Evolutionary conservation across 1,284 basidiomycete genomes (phyloP).

Genomic region (Cryptococcus sp.): DNA sequence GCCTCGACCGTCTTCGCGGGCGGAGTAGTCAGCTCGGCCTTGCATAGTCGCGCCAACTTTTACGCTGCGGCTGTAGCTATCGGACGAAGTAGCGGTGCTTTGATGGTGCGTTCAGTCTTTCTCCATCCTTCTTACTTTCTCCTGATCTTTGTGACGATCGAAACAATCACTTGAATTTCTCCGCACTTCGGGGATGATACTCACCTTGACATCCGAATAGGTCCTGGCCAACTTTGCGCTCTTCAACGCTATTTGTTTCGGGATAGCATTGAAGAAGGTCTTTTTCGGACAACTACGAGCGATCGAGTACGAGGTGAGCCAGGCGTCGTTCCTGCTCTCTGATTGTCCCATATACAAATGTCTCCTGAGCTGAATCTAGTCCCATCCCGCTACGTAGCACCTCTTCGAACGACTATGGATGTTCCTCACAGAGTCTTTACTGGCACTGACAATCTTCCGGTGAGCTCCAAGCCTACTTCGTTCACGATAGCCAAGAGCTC

Average conservation of each 20-base stretch:
- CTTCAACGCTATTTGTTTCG: conserved; percentile 72
- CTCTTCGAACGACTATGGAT: conserved; percentile 96
- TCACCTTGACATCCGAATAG: conserved; percentile 54
- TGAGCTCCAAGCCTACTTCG: conserved; percentile 33
- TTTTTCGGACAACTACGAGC: conserved; percentile 90
- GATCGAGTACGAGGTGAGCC: conserved; percentile 84
- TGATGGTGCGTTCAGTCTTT: conserved; percentile 65
- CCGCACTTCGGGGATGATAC: not conserved
- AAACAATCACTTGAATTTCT: no score
- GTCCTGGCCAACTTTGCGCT: conserved; percentile 91
- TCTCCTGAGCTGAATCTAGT: not conserved
- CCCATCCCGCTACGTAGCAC: conserved; percentile 59
- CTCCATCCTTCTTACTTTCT: not conserved
- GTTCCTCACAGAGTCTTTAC: conserved; percentile 91
- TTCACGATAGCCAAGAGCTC: not conserved
- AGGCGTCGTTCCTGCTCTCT: not conserved
- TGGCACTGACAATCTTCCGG: conserved; percentile 95
- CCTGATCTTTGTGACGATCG: no score
- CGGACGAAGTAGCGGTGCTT: conserved; percentile 85
- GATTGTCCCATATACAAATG: not conserved
- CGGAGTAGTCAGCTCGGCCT: conserved; percentile 72
- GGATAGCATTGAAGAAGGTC: conserved; percentile 75
- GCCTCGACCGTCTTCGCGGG: conserved; percentile 71
- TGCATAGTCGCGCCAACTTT: conserved; percentile 85
- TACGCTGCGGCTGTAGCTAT: conserved; percentile 90